Evolutionary conservation across 371 early-diverging fungal species (phyloP).

Genomic region (Rozella allomycis): DNA sequence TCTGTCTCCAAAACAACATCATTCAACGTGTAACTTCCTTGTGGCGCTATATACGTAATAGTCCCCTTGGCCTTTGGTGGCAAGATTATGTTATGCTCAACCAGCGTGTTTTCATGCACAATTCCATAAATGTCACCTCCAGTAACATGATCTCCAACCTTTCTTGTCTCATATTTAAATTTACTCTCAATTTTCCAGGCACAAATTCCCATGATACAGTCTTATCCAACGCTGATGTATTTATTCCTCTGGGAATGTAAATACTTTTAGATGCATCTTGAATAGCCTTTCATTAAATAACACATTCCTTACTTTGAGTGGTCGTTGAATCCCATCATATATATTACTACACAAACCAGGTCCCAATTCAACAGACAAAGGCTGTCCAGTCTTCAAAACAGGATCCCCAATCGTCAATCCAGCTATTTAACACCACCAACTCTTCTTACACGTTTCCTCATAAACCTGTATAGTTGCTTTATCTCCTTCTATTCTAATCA

Average conservation of each 20-base stretch:
- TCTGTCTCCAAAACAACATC: constrained; percentile 88
- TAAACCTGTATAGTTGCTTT: constrained; percentile 99
- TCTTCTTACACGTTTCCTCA: constrained; percentile 85
- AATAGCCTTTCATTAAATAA: constrained; percentile 43
- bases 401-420: constrained; percentile 98
- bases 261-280: constrained; percentile 81
- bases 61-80: constrained; percentile 89
- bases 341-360: constrained; percentile 98
- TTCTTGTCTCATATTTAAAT: constrained; percentile 1
- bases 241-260: constrained; percentile 97
- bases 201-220: constrained; percentile 82
- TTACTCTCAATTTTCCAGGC: constrained; percentile 61
- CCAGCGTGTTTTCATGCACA: constrained; percentile 90
- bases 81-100: constrained; percentile 84
- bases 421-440: constrained; percentile 20
- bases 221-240: constrained; percentile 89
- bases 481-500: constrained; percentile 97
- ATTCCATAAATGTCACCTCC: constrained; percentile 95
- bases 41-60: constrained; percentile 81
- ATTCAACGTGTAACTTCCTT: constrained; percentile 80
- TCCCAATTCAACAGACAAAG: constrained; percentile 97
- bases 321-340: constrained; percentile 99
- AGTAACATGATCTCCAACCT: constrained; percentile 88
- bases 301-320: constrained; percentile 51
- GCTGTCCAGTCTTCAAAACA: constrained; percentile 89